Percentiles rank a stretch among this genome's conserved stretches.
Conservation (phyloP, 2,329 filamentous ascomycete species). For the Paecilomyces variotii region DNA sequence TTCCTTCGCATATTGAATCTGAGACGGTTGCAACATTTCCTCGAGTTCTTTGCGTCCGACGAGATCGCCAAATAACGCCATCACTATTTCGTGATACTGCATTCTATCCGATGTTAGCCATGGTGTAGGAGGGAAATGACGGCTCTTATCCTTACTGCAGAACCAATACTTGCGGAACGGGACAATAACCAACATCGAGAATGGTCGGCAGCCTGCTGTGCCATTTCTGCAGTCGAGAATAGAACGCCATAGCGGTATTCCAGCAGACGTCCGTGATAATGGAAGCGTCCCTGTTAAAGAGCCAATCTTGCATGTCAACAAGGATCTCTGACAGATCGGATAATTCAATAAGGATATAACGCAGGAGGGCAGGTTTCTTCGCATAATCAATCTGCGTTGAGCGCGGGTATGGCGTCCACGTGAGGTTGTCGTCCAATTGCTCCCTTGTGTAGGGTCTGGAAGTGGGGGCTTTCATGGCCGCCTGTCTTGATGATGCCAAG, state of each 20-base stretch:
- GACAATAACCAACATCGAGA: constrained; percentile 9
- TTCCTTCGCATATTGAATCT: constrained; percentile 7
- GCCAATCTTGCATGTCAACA: constrained; percentile 16
- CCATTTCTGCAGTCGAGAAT: constrained; percentile 16
- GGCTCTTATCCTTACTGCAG: constrained; percentile 17
- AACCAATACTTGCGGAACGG: constrained; percentile 19
- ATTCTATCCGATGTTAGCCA: constrained; percentile 13
- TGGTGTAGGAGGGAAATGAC: not conserved
- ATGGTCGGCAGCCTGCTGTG: constrained; percentile 12
- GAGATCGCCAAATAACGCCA: constrained; percentile 18
- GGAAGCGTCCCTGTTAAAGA: constrained; percentile 13
- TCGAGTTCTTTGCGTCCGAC: constrained; percentile 10
- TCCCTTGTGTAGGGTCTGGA: constrained; percentile 8
- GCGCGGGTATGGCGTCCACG: constrained; percentile 27
- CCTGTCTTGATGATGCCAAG: constrained; percentile 14
- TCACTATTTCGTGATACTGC: constrained; percentile 17
- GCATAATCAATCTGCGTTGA: constrained; percentile 19
- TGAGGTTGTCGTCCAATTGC: constrained; percentile 8
- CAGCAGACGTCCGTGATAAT: constrained; percentile 10
- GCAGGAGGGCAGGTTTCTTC: constrained; percentile 19
- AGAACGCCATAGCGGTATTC: constrained; percentile 10
- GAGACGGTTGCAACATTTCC: constrained; percentile 3
- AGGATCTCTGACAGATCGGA: constrained; percentile 15
- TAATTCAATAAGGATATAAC: constrained; percentile 14
- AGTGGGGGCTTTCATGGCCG: constrained; percentile 13